Conservation (phyloP, 1,139 yeast species). For the Cylindricascospora bacillispora region DNA sequence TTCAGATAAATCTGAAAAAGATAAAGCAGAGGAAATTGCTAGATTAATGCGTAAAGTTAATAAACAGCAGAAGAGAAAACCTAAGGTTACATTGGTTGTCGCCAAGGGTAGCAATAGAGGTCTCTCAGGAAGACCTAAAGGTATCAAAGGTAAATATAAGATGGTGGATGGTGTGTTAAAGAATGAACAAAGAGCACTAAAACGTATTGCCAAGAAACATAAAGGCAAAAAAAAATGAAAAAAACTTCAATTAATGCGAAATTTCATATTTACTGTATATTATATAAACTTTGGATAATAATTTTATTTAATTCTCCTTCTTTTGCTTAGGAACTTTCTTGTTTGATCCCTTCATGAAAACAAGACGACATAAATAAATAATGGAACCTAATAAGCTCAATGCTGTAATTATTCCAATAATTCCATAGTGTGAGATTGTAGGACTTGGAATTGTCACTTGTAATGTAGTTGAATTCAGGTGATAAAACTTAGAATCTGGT, state of each 20-base stretch:
- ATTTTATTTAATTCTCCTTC: not conserved
- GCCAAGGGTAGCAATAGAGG: constrained; percentile 85
- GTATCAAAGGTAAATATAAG: constrained; percentile 93
- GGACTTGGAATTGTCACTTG: constrained; percentile 29
- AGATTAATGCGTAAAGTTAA: constrained; percentile 73
- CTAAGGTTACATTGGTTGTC: constrained; percentile 77
- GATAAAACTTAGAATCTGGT: constrained; percentile 31
- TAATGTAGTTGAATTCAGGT: constrained; percentile 15
- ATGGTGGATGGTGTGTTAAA: constrained; percentile 98
- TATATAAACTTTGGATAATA: not conserved
- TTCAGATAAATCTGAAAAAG: constrained; percentile 73
- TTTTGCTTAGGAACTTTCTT: too few species aligned
- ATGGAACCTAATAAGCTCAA: constrained; percentile 24
- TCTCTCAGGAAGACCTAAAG: constrained; percentile 89
- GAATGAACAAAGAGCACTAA: constrained; percentile 91
- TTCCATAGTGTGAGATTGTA: constrained; percentile 17
- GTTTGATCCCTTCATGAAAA: constrained; percentile 11
- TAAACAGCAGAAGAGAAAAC: constrained; percentile 63
- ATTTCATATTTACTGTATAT: not conserved
- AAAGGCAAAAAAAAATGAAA: constrained; percentile 29
- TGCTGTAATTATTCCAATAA: constrained; percentile 26
- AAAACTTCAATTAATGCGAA: not conserved
- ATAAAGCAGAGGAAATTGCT: constrained; percentile 86
- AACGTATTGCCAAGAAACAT: constrained; percentile 77
- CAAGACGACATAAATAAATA: constrained; percentile 24